Evolutionary conservation across 257 asterid genomes (phyloP).

Genomic region (Linderniella brevidens): DNA sequence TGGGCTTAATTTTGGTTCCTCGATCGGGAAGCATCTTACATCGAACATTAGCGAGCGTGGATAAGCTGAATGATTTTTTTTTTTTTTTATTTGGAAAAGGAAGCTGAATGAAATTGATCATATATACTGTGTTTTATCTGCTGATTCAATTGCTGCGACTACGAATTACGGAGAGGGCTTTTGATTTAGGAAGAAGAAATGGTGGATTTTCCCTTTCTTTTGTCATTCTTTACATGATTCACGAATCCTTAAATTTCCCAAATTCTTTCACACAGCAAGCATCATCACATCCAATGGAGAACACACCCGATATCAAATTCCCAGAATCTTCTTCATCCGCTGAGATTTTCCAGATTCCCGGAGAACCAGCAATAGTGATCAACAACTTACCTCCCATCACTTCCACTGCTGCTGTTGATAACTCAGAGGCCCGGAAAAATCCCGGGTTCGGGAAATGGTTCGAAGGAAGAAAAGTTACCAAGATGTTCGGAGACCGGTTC

Average conservation of each 20-base stretch:
- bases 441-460: constrained; percentile 46
- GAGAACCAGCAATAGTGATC: constrained; percentile 55
- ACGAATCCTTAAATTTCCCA: neutral
- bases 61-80: no score
- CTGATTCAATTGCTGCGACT: no score
- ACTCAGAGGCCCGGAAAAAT: constrained; percentile 10
- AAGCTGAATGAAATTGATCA: no score
- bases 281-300: constrained; percentile 19
- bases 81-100: no score
- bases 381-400: constrained; percentile 41
- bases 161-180: no score
- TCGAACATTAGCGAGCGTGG: no score
- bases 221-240: no score
- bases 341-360: constrained; percentile 27
- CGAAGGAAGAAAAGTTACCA: constrained; percentile 43
- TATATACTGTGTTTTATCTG: no score
- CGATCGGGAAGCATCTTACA: no score
- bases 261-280: neutral
- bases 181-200: no score
- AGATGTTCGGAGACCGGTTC: constrained; percentile 23
- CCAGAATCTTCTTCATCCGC: constrained; percentile 13
- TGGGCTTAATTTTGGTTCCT: no score
- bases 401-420: constrained; percentile 12
- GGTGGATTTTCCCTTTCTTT: no score
- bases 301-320: constrained; percentile 12